These are phyloP conservation scores for Nicotiana tomentosiformis DNA, from an alignment of 257 asterid species.

Conservation along the genomic window DNA sequence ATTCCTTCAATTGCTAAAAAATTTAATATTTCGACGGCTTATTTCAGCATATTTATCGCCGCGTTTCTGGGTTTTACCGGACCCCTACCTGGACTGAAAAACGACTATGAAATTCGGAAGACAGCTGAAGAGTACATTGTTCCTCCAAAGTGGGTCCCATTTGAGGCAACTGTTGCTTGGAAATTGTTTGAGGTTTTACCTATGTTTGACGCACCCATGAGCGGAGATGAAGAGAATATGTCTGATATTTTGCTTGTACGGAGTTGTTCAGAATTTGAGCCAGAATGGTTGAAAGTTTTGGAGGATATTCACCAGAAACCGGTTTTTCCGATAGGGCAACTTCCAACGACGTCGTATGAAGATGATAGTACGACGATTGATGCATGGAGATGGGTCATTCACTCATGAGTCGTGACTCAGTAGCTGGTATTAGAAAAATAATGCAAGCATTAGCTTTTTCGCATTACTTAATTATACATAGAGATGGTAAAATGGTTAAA, in stretches of 20 bases:
- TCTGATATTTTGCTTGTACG: slow-evolving; percentile 9
- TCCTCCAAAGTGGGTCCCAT: slow-evolving; percentile 26
- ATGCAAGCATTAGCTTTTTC: background rate
- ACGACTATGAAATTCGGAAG: background rate
- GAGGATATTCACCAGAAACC: background rate
- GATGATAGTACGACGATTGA: background rate
- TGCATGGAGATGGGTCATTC: background rate
- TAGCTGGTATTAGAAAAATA: background rate
- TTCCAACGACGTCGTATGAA: background rate
- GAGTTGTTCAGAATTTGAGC: slow-evolving; percentile 4
- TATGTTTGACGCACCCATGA: background rate
- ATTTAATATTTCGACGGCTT: background rate
- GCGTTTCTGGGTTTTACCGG: slow-evolving; percentile 10
- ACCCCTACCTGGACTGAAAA: background rate
- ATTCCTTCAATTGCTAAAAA: slow-evolving; percentile 15
- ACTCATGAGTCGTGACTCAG: background rate
- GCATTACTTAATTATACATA: background rate
- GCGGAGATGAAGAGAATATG: background rate
- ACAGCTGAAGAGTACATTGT: slow-evolving; percentile 24
- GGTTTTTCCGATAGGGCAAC: background rate
- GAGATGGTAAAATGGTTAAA: too few relatives aligned
- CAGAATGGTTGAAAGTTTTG: background rate
- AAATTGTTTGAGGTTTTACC: slow-evolving; percentile 16
- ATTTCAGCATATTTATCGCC: slow-evolving; percentile 17
- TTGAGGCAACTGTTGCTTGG: slow-evolving; percentile 23